Base-by-base conservation (phyloP, 257 asterid genomes). In the Forsythia viridissima region DNA sequence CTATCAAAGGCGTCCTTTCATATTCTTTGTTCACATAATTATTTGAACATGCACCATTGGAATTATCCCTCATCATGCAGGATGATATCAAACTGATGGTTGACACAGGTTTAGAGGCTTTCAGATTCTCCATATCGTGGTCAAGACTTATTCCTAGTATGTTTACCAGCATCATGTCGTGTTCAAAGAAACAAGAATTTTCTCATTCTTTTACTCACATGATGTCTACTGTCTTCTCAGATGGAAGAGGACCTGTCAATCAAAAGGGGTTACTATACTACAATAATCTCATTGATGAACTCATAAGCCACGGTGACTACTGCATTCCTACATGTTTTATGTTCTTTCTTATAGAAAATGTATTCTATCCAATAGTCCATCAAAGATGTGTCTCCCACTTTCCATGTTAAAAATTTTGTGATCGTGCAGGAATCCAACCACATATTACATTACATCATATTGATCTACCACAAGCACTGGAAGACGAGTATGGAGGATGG, bases 401-500 rank as follows among this genome's bases (percentile, higher is more conserved):
- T 24, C 42, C 7, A 46, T 5, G 3, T 61, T 44, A 2, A 5
- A 20, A 70, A 10, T 8, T 38, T 8, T 71, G 4, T 2, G 9
- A 36, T 81, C 52, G 69, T 51, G 74, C 84, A 89, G 93, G 93
- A 75, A 86, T 89, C 8, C 83, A 87, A 61, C 91, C 92, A 37
- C 93, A 91, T 74, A 70, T 76, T 13, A 89, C 96, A 15, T 67
- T 87, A 65, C 46, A 36, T 74, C 95, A 91, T 57, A 3, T 74
- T 11, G 93, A 91, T 87, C 77, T 46, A 10, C 93, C 96, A 2
- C 93, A 91, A 76, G 78, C 71, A 70, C 92, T 87, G 13, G 86
- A 89, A 57, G 91, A 91, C 10, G 88, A 86, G 80, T 89, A 91
- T 11, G 88, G 81, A 3, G 93, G 91, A 39, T 89, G 90, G 91